phyloP scores from a whole-genome alignment of 2,329 filamentous ascomycete species.

The Cladosporium oxysporum region DNA sequence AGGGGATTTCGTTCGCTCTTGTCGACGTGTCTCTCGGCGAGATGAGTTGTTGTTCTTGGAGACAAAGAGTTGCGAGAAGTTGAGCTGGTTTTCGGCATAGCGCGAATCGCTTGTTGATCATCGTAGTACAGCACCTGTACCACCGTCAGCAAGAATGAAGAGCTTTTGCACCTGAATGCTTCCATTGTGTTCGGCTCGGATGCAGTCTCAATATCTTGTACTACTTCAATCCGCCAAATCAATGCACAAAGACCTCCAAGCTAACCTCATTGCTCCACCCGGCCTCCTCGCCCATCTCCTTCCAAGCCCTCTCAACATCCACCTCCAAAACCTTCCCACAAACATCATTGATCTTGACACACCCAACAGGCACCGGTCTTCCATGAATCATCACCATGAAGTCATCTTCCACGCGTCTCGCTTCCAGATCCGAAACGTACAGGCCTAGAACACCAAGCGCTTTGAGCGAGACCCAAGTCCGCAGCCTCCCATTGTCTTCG shows the following conservation, averaged over 20 bases:
- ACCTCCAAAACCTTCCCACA: constrained; percentile 68
- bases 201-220: background rate
- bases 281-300: constrained; percentile 65
- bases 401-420: constrained; percentile 42
- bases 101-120: background rate
- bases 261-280: constrained; percentile 81
- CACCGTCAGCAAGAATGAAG: background rate
- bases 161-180: background rate
- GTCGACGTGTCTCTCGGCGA: background rate
- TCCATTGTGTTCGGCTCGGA: background rate
- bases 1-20: background rate
- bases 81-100: background rate
- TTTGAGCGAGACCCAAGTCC: constrained; percentile 71
- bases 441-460: constrained; percentile 77
- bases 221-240: background rate
- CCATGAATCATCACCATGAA: constrained; percentile 65
- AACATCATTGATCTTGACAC: constrained; percentile 50
- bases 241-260: constrained; percentile 60
- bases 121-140: too few species aligned
- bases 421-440: constrained; percentile 71
- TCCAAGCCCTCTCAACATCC: constrained; percentile 77
- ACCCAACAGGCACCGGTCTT: constrained; percentile 65
- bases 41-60: background rate
- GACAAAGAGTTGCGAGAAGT: background rate
- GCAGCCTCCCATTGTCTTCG: constrained; percentile 61